Percentiles rank a stretch among this genome's conserved stretches.
Evolutionary conservation across 108 stramenopile genomes (phyloP).

Genomic region (Schizochytrium sp.): DNA sequence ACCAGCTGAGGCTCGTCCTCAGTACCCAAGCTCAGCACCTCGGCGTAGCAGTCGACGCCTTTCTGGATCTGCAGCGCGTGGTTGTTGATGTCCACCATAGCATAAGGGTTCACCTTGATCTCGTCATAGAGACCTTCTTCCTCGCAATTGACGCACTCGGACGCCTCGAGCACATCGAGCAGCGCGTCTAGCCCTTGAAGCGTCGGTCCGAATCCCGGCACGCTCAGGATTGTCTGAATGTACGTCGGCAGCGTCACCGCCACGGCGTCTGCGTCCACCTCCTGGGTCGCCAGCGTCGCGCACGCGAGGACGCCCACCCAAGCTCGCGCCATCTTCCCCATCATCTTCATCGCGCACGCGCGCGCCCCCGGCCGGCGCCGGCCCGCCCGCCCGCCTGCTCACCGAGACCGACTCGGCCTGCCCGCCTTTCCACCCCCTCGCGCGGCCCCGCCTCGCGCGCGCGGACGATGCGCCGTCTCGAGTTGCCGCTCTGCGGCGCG

Average conservation of each 20-base stretch:
- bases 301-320: neutral
- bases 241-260: neutral
- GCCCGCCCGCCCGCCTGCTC: no score
- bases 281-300: no score
- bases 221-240: neutral
- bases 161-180: neutral
- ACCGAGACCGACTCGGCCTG: no score
- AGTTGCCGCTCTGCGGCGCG: no score
- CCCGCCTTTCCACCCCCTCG: no score
- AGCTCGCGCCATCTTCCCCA: no score
- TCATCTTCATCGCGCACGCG: no score
- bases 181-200: neutral
- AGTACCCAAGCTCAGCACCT: neutral
- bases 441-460: no score
- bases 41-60: neutral
- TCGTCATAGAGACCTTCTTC: neutral
- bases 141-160: neutral
- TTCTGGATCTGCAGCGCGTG: neutral
- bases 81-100: neutral
- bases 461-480: no score
- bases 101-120: neutral
- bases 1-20: neutral
- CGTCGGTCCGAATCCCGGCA: neutral
- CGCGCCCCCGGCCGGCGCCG: no score
- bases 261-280: no score